These are phyloP conservation scores for Myriosclerotinia curreyana DNA, from an alignment of 2,329 filamentous ascomycete genomes.

Conservation along the genomic window DNA sequence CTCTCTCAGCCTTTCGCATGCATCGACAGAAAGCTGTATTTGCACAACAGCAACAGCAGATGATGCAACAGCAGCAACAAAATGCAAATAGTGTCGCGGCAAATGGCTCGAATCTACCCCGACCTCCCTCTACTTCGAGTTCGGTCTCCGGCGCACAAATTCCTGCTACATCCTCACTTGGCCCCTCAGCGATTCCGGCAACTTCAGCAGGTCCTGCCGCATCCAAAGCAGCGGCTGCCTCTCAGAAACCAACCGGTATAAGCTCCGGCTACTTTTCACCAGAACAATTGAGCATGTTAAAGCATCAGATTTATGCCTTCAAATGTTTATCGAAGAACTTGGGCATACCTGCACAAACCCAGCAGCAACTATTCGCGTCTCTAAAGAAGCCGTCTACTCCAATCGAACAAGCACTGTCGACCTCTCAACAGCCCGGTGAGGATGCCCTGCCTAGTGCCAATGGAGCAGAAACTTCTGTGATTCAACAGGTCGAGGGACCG, in stretches of 20 bases:
- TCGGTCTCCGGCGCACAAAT: constrained; percentile 29
- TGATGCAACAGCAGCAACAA: constrained; percentile 48
- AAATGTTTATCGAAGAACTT: constrained; percentile 85
- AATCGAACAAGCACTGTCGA: constrained; percentile 28
- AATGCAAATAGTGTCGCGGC: constrained; percentile 53
- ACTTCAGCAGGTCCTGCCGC: constrained; percentile 28
- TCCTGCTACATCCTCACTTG: constrained; percentile 32
- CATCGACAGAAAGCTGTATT: constrained; percentile 43
- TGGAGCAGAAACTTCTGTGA: constrained; percentile 38
- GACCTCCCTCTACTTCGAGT: constrained; percentile 41
- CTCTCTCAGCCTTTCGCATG: constrained; percentile 69
- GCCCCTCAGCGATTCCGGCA: constrained; percentile 36
- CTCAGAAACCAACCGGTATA: constrained; percentile 32
- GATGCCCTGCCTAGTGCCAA: constrained; percentile 42
- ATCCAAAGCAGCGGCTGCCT: constrained; percentile 31
- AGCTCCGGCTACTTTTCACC: constrained; percentile 64
- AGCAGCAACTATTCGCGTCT: constrained; percentile 78
- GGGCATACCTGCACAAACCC: constrained; percentile 72
- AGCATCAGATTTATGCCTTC: constrained; percentile 87
- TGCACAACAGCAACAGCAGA: constrained; percentile 47
- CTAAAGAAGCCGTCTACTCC: constrained; percentile 52
- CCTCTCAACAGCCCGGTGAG: constrained; percentile 32
- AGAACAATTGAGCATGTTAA: constrained; percentile 74
- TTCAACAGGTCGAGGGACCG: constrained; percentile 36
- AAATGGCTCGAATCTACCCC: constrained; percentile 56